Conservation (phyloP, 23 red algal species). For the Gracilariopsis chorda region DNA sequence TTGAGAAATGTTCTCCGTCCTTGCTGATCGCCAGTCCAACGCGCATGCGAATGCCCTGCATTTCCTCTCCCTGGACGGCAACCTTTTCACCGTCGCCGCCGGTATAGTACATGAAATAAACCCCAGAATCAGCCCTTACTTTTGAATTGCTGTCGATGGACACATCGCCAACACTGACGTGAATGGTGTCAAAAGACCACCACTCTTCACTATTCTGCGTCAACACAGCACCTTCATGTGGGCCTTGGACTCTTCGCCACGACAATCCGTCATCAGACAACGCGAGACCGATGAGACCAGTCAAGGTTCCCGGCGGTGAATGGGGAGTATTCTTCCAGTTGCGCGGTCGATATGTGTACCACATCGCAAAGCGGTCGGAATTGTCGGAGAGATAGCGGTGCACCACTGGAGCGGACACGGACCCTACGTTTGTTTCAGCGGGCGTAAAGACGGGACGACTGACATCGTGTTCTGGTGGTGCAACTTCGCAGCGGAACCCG, state of each 20-base stretch:
- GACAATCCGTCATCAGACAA: conserved; percentile 42
- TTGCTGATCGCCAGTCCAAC: conserved; percentile 79
- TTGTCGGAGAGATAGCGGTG: conserved; percentile 31
- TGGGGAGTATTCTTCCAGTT: conserved; percentile 1
- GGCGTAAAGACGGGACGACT: neutral
- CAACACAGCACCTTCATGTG: conserved; percentile 48
- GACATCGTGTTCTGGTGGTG: too few species aligned
- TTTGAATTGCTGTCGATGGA: neutral
- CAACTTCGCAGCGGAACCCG: too few species aligned
- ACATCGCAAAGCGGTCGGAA: conserved; percentile 37
- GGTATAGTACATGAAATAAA: conserved; percentile 77
- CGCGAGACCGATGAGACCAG: conserved; percentile 64
- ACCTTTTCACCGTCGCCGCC: conserved; percentile 50
- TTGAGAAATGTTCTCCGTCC: conserved; percentile 78
- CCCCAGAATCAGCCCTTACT: conserved; percentile 61
- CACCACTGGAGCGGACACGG: conserved; percentile 21
- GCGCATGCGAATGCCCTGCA: conserved; percentile 46
- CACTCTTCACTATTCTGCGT: conserved; percentile 64
- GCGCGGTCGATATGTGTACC: conserved; percentile 30
- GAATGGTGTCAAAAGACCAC: conserved; percentile 75
- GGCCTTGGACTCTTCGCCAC: conserved; percentile 52
- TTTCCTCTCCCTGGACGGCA: neutral
- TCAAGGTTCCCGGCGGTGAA: conserved; percentile 14
- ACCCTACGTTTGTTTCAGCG: neutral
- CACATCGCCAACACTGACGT: conserved; percentile 54